Conservation (phyloP, 345 rosid species). For the Clausena lansium region DNA sequence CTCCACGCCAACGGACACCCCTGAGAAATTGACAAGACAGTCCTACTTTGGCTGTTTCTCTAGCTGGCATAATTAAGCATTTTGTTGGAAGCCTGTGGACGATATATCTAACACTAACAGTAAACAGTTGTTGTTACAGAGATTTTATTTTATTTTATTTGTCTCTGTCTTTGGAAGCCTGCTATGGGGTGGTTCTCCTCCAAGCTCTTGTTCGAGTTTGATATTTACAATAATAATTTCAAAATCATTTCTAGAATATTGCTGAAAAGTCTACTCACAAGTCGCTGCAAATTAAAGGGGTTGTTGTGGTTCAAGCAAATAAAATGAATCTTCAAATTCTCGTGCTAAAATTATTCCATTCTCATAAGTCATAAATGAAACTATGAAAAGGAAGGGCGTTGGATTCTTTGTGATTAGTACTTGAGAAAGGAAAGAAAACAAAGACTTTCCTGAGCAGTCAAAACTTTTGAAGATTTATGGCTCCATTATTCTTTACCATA, state of each 20-base stretch:
- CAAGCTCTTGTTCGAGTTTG: neutral
- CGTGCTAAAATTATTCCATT: no score
- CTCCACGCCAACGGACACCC: neutral
- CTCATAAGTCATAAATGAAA: no score
- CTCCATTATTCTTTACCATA: constrained; percentile 17
- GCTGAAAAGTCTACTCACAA: no score
- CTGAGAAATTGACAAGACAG: neutral
- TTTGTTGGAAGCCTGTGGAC: neutral
- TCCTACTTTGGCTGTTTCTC: neutral
- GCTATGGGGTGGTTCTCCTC: neutral
- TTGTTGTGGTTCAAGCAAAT: no score
- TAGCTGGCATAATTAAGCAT: neutral
- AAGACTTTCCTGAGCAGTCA: constrained; percentile 15
- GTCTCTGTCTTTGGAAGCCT: neutral
- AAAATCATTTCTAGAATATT: no score
- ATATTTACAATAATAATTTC: no score
- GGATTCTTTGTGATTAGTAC: neutral
- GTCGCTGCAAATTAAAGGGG: no score
- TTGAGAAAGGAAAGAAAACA: neutral
- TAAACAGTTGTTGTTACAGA: neutral
- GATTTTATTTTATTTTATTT: neutral
- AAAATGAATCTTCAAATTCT: neutral
- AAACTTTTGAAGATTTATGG: constrained; percentile 13
- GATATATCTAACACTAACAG: no score
- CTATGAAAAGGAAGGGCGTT: neutral